phyloP scores from a whole-genome alignment of 1,284 basidiomycete genomes.

The Ceratobasidium theobromae region DNA sequence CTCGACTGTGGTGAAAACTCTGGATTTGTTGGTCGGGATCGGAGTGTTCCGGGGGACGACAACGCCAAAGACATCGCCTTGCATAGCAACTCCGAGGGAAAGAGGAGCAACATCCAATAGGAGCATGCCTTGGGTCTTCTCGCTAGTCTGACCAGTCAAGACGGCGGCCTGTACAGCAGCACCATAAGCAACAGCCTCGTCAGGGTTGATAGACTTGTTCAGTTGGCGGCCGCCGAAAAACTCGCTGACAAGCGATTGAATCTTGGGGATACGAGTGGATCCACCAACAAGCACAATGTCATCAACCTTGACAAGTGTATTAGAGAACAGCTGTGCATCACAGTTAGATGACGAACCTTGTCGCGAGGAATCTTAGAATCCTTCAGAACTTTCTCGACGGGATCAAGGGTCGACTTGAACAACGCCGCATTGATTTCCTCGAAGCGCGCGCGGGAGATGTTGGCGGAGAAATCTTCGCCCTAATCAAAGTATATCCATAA shows the following conservation, averaged over 20 bases:
- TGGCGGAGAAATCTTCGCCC: conserved; percentile 93
- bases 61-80: conserved; percentile 95
- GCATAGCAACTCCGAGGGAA: conserved; percentile 97
- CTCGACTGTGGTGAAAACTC: conserved; percentile 95
- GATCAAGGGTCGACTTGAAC: conserved; percentile 98
- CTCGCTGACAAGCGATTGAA: conserved; percentile 97
- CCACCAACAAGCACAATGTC: conserved; percentile 99
- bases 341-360: conserved; percentile 53
- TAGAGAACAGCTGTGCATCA: not conserved
- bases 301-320: conserved; percentile 59
- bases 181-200: conserved; percentile 99
- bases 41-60: conserved; percentile 97
- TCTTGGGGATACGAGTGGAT: conserved; percentile 99
- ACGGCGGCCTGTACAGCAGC: conserved; percentile 99
- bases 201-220: conserved; percentile 98
- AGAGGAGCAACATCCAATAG: conserved; percentile 97
- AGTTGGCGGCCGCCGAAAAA: conserved; percentile 96
- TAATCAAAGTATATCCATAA: not conserved
- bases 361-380: conserved; percentile 97
- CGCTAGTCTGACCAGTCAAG: conserved; percentile 95
- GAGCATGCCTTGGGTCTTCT: conserved; percentile 96
- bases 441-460: conserved; percentile 98
- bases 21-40: conserved; percentile 95
- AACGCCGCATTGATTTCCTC: conserved; percentile 95
- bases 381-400: conserved; percentile 98